Percentiles rank a stretch among this genome's conserved stretches.
Conservation (phyloP, 345 rosid species). For the Bretschneidera sinensis region DNA sequence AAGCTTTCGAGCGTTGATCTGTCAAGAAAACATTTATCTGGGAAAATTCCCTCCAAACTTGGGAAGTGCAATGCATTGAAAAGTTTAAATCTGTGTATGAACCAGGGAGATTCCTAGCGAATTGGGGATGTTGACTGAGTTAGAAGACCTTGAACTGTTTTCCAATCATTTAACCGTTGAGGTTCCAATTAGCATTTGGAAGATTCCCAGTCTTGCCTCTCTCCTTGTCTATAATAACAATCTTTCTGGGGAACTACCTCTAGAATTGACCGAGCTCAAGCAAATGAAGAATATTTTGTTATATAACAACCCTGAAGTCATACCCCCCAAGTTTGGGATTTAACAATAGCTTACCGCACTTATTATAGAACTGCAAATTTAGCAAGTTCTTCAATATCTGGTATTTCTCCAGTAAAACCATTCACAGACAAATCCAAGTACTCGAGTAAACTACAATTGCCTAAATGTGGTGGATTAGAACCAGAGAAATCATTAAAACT, state of each 20-base stretch:
- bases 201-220: slow-evolving; percentile 44
- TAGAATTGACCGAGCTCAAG: slow-evolving; percentile 55
- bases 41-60: slow-evolving; percentile 58
- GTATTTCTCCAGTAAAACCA: slow-evolving; percentile 48
- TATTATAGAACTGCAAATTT: slow-evolving; percentile 26
- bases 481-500: slow-evolving; percentile 50
- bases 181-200: slow-evolving; percentile 70
- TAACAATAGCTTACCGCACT: slow-evolving; percentile 50
- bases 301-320: slow-evolving; percentile 49
- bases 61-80: slow-evolving; percentile 64
- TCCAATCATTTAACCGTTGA: slow-evolving; percentile 56
- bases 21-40: slow-evolving; percentile 60
- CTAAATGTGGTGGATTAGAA: slow-evolving; percentile 38
- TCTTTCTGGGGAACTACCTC: slow-evolving; percentile 66
- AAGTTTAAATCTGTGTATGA: slow-evolving; percentile 32
- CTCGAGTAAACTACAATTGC: slow-evolving; percentile 49
- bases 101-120: slow-evolving; percentile 61
- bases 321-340: slow-evolving; percentile 64
- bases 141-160: slow-evolving; percentile 58
- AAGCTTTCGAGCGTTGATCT: slow-evolving; percentile 46
- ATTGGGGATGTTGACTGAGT: slow-evolving; percentile 42
- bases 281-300: slow-evolving; percentile 43
- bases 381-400: slow-evolving; percentile 36
- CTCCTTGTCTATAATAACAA: slow-evolving; percentile 55
- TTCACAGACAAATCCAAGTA: slow-evolving; percentile 55